Evolutionary conservation across 1,284 basidiomycete species (phyloP), one percentile per base, ranked within the genome.

Genomic region (Xanthoconium separans): DNA sequence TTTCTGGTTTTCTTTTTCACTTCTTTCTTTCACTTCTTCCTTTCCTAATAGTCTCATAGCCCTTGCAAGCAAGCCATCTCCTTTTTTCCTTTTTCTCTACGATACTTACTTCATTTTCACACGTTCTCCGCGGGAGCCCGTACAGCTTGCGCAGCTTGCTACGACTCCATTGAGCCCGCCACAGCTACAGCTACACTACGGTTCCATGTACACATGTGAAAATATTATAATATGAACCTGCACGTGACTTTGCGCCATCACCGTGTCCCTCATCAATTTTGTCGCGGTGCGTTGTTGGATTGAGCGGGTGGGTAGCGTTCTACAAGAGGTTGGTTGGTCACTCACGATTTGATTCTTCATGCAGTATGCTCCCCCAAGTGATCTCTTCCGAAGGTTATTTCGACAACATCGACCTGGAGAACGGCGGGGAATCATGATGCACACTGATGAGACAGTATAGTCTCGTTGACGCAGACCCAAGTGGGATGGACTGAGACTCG

Each of bases 351-450:
- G n/a, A 37, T 37, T 10, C 16, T 22, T 24, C 8, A 24, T 30
- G 12, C 54, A 94, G 93, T 15, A 95, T 93, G 11, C 90, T 92
- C 71, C 96, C 96, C 0, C 94, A 98, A 60, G 95, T 98, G 12
- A 86, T 98, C 49, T 95, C 94, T 0, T 92, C 92, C 0, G 95
- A 98, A 60, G 96, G 96, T 0, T 90, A 93, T 63, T 97, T 98
- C 70, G 99, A 99, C 73, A 91, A 83, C 65, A 96, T 99, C 65
- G 96, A 99, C 72, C 75, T 99, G 51, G 95, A 99, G 72, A 88
- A 90, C 50, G 97, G 97, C 11, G 97, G 96, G 4, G 96, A 99
- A n/a, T n/a, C n/a, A n/a, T n/a, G n/a, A 71, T 98, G 97, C 65
- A 82, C 89, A 9, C 72, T 99, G 61, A 89, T 93, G 80, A 97